Percentiles rank a stretch among this genome's conserved stretches.
These are phyloP conservation scores for Babesia sp. DNA, from an alignment of 169 alveolate genomes.

Conservation along the genomic window DNA sequence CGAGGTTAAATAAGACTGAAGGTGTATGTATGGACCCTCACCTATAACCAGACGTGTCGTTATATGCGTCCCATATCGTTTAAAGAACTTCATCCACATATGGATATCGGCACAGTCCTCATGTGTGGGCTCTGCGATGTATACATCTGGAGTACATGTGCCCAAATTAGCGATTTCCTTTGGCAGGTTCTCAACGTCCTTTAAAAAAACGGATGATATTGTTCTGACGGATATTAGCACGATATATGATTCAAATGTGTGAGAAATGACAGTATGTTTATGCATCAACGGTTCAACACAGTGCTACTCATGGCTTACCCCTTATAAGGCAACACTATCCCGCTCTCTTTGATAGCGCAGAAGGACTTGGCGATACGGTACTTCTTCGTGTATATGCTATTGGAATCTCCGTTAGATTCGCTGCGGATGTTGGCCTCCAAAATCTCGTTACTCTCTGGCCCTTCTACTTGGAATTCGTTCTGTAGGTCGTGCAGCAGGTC, in stretches of 20 bases:
- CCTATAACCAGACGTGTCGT: constrained; percentile 46
- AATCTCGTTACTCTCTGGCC: constrained; percentile 39
- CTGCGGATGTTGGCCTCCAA: constrained; percentile 33
- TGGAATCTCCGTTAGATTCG: not conserved
- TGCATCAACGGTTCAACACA: too few relatives aligned
- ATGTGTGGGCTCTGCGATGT: constrained; percentile 19
- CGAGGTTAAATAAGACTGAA: not conserved
- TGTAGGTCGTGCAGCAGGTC: constrained; percentile 51
- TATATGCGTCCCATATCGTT: constrained; percentile 74
- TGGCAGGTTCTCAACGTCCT: constrained; percentile 40
- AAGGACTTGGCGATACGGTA: constrained; percentile 40
- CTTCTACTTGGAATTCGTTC: constrained; percentile 54
- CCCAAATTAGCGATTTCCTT: not conserved
- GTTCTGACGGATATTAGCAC: not conserved
- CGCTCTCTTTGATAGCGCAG: constrained; percentile 61
- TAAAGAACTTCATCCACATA: constrained; percentile 72
- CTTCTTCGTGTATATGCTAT: not conserved
- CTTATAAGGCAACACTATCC: constrained; percentile 48
- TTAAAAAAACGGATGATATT: constrained; percentile 13
- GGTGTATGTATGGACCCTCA: not conserved
- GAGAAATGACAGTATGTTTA: too few relatives aligned
- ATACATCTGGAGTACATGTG: constrained; percentile 50
- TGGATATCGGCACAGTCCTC: constrained; percentile 48
- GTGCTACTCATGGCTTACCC: constrained; percentile 31
- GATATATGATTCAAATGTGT: not conserved